Evolutionary conservation across 1,284 basidiomycete genomes (phyloP), one percentile per base, ranked within the genome.

Genomic region (Paramarasmius palmivorus): DNA sequence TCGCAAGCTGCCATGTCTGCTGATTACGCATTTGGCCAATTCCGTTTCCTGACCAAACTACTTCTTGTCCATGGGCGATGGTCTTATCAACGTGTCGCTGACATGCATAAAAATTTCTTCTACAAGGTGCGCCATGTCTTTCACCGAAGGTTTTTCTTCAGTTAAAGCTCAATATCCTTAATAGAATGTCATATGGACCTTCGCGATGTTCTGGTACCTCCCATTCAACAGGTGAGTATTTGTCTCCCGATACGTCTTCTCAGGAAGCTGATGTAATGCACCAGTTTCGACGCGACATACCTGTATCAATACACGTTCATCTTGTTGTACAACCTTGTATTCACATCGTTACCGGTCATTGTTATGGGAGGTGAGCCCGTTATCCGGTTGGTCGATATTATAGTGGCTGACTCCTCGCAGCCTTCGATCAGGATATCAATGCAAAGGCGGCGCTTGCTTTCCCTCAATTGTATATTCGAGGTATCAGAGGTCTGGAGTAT

Each of bases 1-100:
- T 95, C 94, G 20, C 96, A 99, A 71, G 96, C 96, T 22, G 95
- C 95, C 41, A 98, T 98, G 95, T 97, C 94, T 20, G 95, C 96
- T 14, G 96, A 98, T 71, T 98, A 98, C 63, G 95, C 95, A 1
- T 95, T 98, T 73, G 95, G 94, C 2, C 96, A 98, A 67, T 99
- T 99, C 78, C 79, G 95, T 51, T 98, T 90, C 77, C 71, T 98
- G 55, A 96, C 94, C 1, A 93, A 95, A 67, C 74, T 98, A 38
- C 77, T 99, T 15, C 81, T 99, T 55, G 96, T 98, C 3, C 95
- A 98, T 65, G 95, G 95, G 4, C 86, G 94, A 38, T 96, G 95
- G 95, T 95, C 92, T 34, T 98, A 98, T 72, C 88, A 95, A 63
- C 90, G 95, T 41, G 82, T 98, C 39, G 94, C 95, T n/a, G 93